Evolutionary conservation across 176 grass and related monocot genomes (phyloP).

Genomic region (Sorghum bicolor): Sorghum_bicolor_NCBIv3 NC_012870.2:76740001-76740500

Average conservation of each 20-base stretch:
- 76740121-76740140: background rate
- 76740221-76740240: slow-evolving; percentile 5
- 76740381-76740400: background rate
- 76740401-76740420: background rate
- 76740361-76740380: background rate
- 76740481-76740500: background rate
- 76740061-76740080: background rate
- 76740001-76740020: background rate
- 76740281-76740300: background rate
- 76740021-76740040: background rate
- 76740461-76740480: background rate
- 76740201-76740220: background rate
- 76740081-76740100: background rate
- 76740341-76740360: background rate
- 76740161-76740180: background rate
- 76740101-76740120: background rate
- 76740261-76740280: background rate
- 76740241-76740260: background rate
- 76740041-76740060: background rate
- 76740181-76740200: background rate
- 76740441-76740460: too few species aligned
- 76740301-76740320: background rate
- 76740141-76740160: background rate
- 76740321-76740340: background rate
- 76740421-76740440: background rate